Base-by-base conservation (phyloP, 129 eudicot species). In the Ambrosia trifida region DNA sequence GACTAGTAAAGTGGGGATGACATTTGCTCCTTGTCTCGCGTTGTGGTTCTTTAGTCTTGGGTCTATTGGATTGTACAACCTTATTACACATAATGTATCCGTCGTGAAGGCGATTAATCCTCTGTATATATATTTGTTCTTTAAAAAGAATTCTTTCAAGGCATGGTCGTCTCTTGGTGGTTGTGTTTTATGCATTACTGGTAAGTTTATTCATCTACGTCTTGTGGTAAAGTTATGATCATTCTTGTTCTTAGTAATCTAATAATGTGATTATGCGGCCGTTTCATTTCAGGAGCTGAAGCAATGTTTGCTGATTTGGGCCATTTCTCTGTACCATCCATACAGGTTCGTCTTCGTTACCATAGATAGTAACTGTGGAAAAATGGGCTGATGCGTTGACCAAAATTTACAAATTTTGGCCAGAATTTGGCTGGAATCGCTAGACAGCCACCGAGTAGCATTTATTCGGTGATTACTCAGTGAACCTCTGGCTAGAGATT, bases 251-350 rank as follows among this genome's bases (percentile, higher is more conserved):
- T 41, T 40, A 32, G 14, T 46, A 9, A 11, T 16, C 14, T 60
- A 8, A 7, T 49, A 7, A 60, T 58, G 63, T 59, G 53, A 45
- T 45, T 68, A 17, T 56, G 17, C 68, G 51, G 24, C 44, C 33
- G 18, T 30, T 53, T 67, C 41, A 16, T 79, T 87, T 53, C 86
- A 89, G 99, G 99, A 76, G 97, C 96, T 5, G 97, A 94, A 81
- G 99, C 99, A 40, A 90, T 94, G 99, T 94, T 94, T 84, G 97
- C 99, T 19, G 99, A 94, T 84, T 78, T 94, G 45, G 99, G 99
- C 49, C 99, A 94, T 83, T 94, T 94, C 70, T 83, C 99, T 24
- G 96, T 94, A 68, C 87, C 84, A 46, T 90, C 99, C 71, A 90
- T 94, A 61, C 99, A 94, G 98, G 98, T 87, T 20, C 3, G 40